Evolutionary conservation across 129 eudicot genomes (phyloP).

Genomic region (Flaveria linearis): DNA sequence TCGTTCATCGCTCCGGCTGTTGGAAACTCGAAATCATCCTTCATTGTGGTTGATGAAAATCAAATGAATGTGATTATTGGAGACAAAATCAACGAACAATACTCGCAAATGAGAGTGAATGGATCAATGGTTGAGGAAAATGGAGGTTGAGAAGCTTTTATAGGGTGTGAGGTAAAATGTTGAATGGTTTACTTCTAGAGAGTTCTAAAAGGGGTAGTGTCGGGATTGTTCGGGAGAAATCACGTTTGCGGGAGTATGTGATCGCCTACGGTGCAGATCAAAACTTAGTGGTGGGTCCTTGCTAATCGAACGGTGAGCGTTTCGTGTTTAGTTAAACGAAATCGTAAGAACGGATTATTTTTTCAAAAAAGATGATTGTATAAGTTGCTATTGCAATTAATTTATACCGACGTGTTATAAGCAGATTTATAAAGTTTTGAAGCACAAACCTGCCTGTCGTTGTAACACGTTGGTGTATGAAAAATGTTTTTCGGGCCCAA

Average conservation of each 20-base stretch:
- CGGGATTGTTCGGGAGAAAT: conserved; percentile 28
- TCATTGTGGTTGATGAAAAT: conserved; percentile 42
- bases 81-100: background rate
- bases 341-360: too few relatives aligned
- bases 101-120: background rate
- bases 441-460: too few relatives aligned
- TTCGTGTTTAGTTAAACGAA: too few relatives aligned
- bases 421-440: too few relatives aligned
- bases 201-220: conserved; percentile 21
- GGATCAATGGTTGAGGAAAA: background rate
- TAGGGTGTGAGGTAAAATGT: background rate
- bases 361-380: too few relatives aligned
- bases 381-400: too few relatives aligned
- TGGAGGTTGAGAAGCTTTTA: conserved; percentile 5
- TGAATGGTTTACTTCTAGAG: conserved; percentile 33
- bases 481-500: too few relatives aligned
- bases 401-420: too few relatives aligned
- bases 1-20: conserved; percentile 52
- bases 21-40: conserved; percentile 70
- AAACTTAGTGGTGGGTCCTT: too few relatives aligned
- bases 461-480: too few relatives aligned
- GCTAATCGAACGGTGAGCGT: too few relatives aligned
- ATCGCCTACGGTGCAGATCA: background rate
- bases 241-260: conserved; percentile 12
- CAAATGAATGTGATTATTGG: background rate